Evolutionary conservation across 306 rosid species (phyloP).

Genomic region (Betula pendula): DNA sequence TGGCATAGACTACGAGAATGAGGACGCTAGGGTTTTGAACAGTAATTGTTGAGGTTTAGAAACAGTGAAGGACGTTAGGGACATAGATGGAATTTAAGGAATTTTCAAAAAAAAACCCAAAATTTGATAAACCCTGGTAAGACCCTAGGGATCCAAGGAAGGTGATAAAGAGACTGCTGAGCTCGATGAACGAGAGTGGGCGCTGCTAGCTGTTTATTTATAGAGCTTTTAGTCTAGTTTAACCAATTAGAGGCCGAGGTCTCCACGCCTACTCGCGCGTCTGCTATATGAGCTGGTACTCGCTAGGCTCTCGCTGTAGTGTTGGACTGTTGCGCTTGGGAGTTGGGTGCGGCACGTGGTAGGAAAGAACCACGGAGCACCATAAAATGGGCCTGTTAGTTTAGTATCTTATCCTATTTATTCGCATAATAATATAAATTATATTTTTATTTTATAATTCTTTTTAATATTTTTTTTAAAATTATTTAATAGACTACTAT

Average conservation of each 20-base stretch:
- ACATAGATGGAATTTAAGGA: slow-evolving; percentile 29
- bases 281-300: neutral
- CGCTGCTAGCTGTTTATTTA: slow-evolving; percentile 23
- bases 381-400: too few species aligned
- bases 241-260: slow-evolving; percentile 12
- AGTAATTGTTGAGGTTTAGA: neutral
- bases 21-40: slow-evolving; percentile 27
- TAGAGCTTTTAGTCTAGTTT: slow-evolving; percentile 21
- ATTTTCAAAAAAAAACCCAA: neutral
- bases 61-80: slow-evolving; percentile 1
- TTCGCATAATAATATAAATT: too few species aligned
- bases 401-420: too few species aligned
- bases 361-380: too few species aligned
- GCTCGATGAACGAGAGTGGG: neutral
- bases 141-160: slow-evolving; percentile 18
- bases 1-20: neutral
- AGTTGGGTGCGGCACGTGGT: neutral
- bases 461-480: too few species aligned
- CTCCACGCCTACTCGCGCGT: neutral
- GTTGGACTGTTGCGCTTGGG: neutral
- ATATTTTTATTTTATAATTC: too few species aligned
- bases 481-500: too few species aligned
- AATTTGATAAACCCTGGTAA: slow-evolving; percentile 27
- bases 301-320: neutral
- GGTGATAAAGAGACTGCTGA: neutral